These are phyloP conservation scores for Cordyceps fumosorosea DNA, from an alignment of 2,329 filamentous ascomycete species.

Conservation along the genomic window DNA sequence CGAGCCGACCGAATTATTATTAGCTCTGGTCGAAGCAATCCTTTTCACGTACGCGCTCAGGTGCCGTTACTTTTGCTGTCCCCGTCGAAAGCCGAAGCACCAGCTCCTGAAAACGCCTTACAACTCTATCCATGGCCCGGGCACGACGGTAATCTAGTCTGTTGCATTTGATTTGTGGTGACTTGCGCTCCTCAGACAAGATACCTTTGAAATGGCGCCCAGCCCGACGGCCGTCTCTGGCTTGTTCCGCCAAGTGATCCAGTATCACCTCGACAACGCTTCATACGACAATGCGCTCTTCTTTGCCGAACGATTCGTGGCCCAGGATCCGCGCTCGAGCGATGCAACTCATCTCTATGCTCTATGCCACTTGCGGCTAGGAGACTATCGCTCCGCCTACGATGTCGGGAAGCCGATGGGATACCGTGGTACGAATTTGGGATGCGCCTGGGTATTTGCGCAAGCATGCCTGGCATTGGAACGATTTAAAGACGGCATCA, in stretches of 20 bases:
- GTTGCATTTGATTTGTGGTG: background rate
- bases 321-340: conserved; percentile 72
- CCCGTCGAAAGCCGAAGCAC: background rate
- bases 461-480: conserved; percentile 79
- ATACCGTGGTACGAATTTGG: conserved; percentile 67
- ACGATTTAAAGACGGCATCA: conserved; percentile 72
- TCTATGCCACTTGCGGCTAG: conserved; percentile 75
- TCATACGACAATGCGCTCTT: conserved; percentile 87
- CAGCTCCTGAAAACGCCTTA: background rate
- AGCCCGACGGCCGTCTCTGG: conserved; percentile 42
- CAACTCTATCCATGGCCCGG: conserved; percentile 3
- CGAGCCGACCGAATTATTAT: background rate
- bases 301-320: conserved; percentile 78
- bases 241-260: conserved; percentile 52
- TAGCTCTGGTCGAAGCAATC: background rate
- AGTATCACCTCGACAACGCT: conserved; percentile 81
- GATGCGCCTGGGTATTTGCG: conserved; percentile 87
- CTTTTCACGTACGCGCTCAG: background rate
- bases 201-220: conserved; percentile 41
- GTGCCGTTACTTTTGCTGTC: background rate
- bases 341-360: conserved; percentile 81
- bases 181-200: conserved; percentile 1
- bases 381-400: conserved; percentile 78
- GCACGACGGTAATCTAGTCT: background rate
- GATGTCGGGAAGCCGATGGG: conserved; percentile 70